These are phyloP conservation scores for Haplographium delicatum DNA, from an alignment of 495 filamentous ascomycete species.

Conservation along the genomic window DNA sequence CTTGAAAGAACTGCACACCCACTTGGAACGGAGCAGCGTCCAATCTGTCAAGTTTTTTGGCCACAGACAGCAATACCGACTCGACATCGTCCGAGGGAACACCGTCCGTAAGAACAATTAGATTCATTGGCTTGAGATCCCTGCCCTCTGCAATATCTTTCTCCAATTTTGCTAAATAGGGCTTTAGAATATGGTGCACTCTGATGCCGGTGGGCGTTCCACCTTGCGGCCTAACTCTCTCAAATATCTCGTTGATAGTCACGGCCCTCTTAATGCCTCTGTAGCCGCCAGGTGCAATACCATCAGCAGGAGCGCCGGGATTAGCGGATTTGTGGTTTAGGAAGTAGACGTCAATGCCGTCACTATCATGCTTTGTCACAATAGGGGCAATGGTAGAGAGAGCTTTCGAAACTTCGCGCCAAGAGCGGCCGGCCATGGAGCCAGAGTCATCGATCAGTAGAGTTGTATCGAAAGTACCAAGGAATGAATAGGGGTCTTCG, in stretches of 20 bases:
- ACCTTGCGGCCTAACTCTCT: slow-evolving; percentile 53
- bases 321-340: slow-evolving; percentile 55
- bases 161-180: slow-evolving; percentile 48
- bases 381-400: slow-evolving; percentile 77
- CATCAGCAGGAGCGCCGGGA: slow-evolving; percentile 18
- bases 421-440: slow-evolving; percentile 75
- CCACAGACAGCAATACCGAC: slow-evolving; percentile 58
- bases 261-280: slow-evolving; percentile 47
- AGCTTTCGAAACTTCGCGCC: slow-evolving; percentile 69
- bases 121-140: slow-evolving; percentile 75
- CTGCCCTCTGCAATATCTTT: slow-evolving; percentile 41
- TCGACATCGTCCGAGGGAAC: slow-evolving; percentile 76
- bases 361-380: slow-evolving; percentile 73
- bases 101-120: slow-evolving; percentile 93
- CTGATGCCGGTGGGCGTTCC: slow-evolving; percentile 72
- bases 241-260: slow-evolving; percentile 63
- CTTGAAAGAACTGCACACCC: slow-evolving; percentile 96
- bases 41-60: slow-evolving; percentile 63
- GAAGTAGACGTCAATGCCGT: slow-evolving; percentile 96
- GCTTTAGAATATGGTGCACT: slow-evolving; percentile 66
- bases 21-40: slow-evolving; percentile 80
- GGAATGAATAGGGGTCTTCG: slow-evolving; percentile 77
- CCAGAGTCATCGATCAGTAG: slow-evolving; percentile 93
- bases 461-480: slow-evolving; percentile 80
- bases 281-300: slow-evolving; percentile 44